Evolutionary conservation across 2,329 filamentous ascomycete species (phyloP).

Genomic region (Claviceps quebecensis): DNA sequence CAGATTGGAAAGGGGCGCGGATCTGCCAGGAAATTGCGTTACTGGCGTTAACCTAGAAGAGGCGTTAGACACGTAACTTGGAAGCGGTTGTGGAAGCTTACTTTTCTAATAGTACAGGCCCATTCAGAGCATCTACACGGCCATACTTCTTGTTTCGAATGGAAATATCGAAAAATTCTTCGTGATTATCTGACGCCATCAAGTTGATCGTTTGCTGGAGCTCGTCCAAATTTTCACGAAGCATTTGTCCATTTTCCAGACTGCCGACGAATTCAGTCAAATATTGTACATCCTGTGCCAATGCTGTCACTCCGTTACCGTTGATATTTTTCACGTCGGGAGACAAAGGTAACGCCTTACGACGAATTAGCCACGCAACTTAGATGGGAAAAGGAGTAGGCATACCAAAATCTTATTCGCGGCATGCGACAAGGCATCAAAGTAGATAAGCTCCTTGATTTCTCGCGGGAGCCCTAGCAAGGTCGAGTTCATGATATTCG

Average conservation of each 20-base stretch:
- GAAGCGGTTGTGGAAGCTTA: constrained; percentile 25
- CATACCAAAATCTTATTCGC: constrained; percentile 65
- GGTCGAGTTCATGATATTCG: constrained; percentile 93
- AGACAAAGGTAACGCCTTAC: constrained; percentile 61
- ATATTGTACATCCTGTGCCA: constrained; percentile 73
- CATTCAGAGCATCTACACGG: constrained; percentile 81
- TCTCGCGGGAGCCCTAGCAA: constrained; percentile 83
- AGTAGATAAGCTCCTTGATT: constrained; percentile 97
- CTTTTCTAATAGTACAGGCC: constrained; percentile 85
- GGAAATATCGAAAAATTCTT: constrained; percentile 91
- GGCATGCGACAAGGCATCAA: constrained; percentile 85
- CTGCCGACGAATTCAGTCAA: constrained; percentile 75
- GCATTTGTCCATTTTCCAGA: constrained; percentile 70
- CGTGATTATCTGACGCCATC: constrained; percentile 77
- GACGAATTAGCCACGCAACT: constrained; percentile 7
- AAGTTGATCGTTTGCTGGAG: constrained; percentile 83
- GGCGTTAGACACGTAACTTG: constrained; percentile 12
- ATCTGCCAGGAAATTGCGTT: constrained; percentile 42
- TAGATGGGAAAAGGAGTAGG: not conserved
- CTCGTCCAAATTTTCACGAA: constrained; percentile 82
- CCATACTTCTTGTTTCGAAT: constrained; percentile 87
- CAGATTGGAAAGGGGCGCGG: constrained; percentile 54
- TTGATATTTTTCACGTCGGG: constrained; percentile 75
- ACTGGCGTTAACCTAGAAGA: constrained; percentile 46
- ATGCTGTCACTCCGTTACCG: constrained; percentile 64